A percentile compares a stretch with the other conserved stretches of the same genome.
Evolutionary conservation across 331 rosid species (phyloP).

Genomic region (Arachis monticola): DNA sequence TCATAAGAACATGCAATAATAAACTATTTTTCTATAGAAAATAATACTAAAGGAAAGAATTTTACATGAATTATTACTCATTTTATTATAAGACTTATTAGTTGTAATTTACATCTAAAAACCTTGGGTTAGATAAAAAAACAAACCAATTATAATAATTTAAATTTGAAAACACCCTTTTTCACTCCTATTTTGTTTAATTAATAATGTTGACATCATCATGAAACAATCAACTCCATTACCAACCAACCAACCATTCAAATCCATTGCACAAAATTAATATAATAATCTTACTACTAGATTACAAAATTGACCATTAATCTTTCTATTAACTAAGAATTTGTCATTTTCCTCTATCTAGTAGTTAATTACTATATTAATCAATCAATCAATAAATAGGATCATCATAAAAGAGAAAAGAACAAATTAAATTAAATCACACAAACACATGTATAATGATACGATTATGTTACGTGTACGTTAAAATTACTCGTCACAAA

Average conservation of each 20-base stretch:
- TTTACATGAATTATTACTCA: too few relatives aligned
- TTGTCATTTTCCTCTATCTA: neutral
- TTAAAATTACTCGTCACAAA: too few relatives aligned
- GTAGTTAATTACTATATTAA: neutral
- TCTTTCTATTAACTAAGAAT: neutral
- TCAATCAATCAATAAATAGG: neutral
- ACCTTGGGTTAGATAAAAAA: too few relatives aligned
- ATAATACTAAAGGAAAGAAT: too few relatives aligned
- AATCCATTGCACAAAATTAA: neutral
- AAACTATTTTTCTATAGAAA: too few relatives aligned
- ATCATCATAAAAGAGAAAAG: neutral
- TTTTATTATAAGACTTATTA: too few relatives aligned
- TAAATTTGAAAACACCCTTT: neutral
- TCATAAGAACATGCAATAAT: too few relatives aligned
- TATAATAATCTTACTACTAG: neutral
- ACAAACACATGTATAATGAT: too few relatives aligned
- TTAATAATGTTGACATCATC: neutral
- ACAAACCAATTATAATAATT: too few relatives aligned
- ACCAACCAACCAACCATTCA: constrained; percentile 21
- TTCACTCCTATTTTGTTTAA: neutral
- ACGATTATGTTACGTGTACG: too few relatives aligned
- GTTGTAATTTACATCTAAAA: too few relatives aligned
- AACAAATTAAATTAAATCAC: neutral
- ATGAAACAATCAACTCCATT: constrained; percentile 16
- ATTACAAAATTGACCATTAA: constrained; percentile 9